A percentile compares a stretch with the other conserved stretches of the same genome.
phyloP scores from a whole-genome alignment of 176 grass and related monocot genomes.

The Chloris gayana region DNA sequence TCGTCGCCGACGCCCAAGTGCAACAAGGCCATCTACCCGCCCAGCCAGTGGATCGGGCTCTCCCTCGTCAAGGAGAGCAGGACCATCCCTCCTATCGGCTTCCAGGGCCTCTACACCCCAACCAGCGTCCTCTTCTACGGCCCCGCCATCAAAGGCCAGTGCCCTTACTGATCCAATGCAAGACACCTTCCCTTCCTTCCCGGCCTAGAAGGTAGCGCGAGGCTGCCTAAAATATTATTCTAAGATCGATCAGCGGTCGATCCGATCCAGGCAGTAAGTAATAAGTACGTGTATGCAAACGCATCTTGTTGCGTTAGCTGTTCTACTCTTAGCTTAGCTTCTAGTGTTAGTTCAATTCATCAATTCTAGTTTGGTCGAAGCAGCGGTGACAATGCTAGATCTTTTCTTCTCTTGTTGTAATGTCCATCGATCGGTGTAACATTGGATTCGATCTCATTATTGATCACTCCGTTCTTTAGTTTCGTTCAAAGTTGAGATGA shows the following conservation, averaged over 20 bases:
- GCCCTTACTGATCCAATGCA: conserved; percentile 26
- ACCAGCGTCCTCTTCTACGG: conserved; percentile 57
- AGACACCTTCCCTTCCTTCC: no score
- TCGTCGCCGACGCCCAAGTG: conserved; percentile 50
- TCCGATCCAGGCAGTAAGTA: not conserved
- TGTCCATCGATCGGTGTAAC: not conserved
- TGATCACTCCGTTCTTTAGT: not conserved
- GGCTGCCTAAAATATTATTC: not conserved
- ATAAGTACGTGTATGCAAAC: not conserved
- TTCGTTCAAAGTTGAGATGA: not conserved
- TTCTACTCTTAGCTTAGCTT: conserved; percentile 1
- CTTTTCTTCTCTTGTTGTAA: not conserved
- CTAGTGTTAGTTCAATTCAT: not conserved
- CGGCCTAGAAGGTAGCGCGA: not conserved
- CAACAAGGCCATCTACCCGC: conserved; percentile 54
- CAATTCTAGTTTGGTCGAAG: not conserved
- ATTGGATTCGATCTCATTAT: conserved; percentile 7
- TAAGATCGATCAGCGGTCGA: not conserved
- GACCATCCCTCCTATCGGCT: conserved; percentile 35
- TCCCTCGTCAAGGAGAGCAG: conserved; percentile 42
- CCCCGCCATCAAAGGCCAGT: conserved; percentile 33
- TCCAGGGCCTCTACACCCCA: conserved; percentile 49
- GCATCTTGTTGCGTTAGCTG: not conserved
- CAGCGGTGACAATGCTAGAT: not conserved
- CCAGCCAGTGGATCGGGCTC: conserved; percentile 49